Evolutionary conservation across 2,329 filamentous ascomycete species (phyloP), one percentile per base, ranked within the genome.

Genomic region (Rachicladosporium sp.): DNA sequence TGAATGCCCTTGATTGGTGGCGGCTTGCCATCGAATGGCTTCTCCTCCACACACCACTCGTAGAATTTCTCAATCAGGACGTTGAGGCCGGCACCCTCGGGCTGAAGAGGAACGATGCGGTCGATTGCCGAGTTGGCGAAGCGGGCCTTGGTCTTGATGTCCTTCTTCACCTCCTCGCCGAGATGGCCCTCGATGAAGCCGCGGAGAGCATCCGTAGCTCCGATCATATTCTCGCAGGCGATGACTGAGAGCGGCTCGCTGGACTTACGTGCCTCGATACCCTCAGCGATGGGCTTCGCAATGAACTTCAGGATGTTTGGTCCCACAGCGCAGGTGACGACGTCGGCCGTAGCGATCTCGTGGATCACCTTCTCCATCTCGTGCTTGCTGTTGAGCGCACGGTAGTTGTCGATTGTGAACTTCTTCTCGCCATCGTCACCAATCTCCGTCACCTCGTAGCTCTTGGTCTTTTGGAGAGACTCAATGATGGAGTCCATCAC

Each of bases 91-190:
- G 80, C 76, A 53, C 84, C 68, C 37, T 76, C 67, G 45, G 86
- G 80, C 67, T 96, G 91, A 32, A 86, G 84, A 10, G 91, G 91
- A 15, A 96, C 91, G 59, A 98, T 98, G 46, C 91, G 85, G 71
- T 98, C 91, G 60, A 98, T 95, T 53, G 91, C 91, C 46, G 86
- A 94, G 71, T 98, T 98, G 67, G 89, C 89, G 61, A 93, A 96
- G 51, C 82, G 78, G 37, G 88, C 88, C 53, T 86, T 82, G 51
- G 73, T 66, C 56, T 78, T 66, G 57, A 93, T 77, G 51, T 76
- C 72, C 10, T 73, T 71, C 35, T 87, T 70, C 38, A 80, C 78
- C 36, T 78, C 69, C 31, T 74, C 65, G 12, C 76, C 69, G 33
- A 87, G 84, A 68, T 91, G 80, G 52, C 74, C 68, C 53, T 80